phyloP scores from a whole-genome alignment of 768 basidiomycete genomes.

The Lactarius quietus region DNA sequence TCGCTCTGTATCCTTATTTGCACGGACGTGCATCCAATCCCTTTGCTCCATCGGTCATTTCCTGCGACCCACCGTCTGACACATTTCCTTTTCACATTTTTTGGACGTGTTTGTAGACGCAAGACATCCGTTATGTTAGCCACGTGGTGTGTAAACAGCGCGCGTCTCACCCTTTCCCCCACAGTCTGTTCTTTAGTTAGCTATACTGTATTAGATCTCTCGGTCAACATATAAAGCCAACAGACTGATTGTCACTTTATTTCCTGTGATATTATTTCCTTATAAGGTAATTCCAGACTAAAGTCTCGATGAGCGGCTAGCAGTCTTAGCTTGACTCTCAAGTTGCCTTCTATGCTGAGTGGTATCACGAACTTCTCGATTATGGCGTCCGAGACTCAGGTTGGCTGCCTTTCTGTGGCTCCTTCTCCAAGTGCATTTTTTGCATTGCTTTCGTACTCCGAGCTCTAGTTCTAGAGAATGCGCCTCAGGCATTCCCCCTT shows the following conservation, averaged over 20 bases:
- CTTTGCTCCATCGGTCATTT: constrained; percentile 1
- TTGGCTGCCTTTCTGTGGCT: no score
- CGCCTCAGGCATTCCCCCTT: no score
- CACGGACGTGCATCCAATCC: constrained; percentile 14
- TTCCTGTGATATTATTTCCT: no score
- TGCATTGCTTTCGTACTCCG: no score
- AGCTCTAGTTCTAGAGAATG: no score
- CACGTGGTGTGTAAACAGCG: background rate
- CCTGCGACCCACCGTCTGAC: background rate
- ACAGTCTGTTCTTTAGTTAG: background rate
- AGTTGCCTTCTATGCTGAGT: no score
- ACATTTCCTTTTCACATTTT: background rate
- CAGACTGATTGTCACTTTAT: background rate
- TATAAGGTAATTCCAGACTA: no score
- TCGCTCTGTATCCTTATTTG: constrained; percentile 23
- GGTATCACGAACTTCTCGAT: no score
- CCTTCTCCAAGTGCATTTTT: no score
- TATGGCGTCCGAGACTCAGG: no score
- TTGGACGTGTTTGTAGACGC: background rate
- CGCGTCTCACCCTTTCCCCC: background rate
- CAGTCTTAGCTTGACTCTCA: no score
- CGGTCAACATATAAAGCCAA: background rate
- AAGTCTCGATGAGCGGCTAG: no score
- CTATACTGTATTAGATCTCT: background rate
- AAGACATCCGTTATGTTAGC: background rate